Conservation (phyloP, 257 asterid genomes). For the Nicotiana paniculata region DNA sequence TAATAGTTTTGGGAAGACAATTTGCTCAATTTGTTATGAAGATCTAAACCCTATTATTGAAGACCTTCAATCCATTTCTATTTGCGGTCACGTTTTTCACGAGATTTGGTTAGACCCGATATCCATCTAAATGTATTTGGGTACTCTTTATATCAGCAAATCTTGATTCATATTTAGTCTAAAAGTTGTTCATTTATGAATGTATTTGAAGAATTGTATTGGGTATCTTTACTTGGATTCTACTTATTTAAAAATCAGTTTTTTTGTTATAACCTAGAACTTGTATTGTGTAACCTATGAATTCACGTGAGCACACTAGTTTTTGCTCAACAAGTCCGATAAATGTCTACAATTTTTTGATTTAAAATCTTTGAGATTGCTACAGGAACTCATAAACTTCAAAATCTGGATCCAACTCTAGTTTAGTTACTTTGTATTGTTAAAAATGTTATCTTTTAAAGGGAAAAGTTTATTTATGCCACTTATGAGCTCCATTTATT, state of each 20-base stretch:
- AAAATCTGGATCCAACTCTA: too few relatives aligned
- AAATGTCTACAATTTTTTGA: too few relatives aligned
- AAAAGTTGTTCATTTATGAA: background rate
- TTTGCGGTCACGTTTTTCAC: slow-evolving; percentile 97
- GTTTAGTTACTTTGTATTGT: background rate
- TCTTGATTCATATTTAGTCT: background rate
- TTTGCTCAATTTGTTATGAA: slow-evolving; percentile 73
- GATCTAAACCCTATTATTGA: slow-evolving; percentile 83
- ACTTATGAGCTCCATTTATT: background rate
- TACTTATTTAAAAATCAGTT: background rate
- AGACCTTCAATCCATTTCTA: slow-evolving; percentile 78
- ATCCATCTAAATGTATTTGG: background rate
- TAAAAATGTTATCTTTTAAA: background rate
- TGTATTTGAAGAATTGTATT: background rate
- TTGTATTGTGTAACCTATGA: background rate
- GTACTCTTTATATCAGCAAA: background rate
- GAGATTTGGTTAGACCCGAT: slow-evolving; percentile 70
- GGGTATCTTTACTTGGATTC: background rate
- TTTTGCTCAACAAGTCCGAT: too few relatives aligned
- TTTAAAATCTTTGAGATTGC: too few relatives aligned
- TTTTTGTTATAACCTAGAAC: background rate
- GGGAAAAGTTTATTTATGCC: background rate
- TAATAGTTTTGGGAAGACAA: background rate
- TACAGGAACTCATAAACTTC: too few relatives aligned
- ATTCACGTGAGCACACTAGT: background rate